Percentiles rank a stretch among this genome's conserved stretches.
Evolutionary conservation across 1,284 basidiomycete genomes (phyloP).

Genomic region (Heimioporus punctisporus): DNA sequence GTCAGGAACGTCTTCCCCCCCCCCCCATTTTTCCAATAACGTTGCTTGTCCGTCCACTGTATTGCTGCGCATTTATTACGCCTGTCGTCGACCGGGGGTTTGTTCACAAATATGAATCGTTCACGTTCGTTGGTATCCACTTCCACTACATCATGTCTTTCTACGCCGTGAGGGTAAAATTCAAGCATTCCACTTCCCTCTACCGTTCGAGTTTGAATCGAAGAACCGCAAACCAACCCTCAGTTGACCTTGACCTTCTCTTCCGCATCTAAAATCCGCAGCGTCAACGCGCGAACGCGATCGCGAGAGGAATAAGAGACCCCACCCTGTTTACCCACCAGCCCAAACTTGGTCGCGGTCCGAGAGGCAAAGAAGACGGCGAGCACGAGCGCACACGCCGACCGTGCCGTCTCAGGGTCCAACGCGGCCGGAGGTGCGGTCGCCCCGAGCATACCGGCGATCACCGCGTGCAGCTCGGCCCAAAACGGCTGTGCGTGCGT

Average conservation of each 20-base stretch:
- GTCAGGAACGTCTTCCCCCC: neutral
- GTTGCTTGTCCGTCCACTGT: too few species aligned
- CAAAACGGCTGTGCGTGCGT: constrained; percentile 82
- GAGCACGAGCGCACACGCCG: constrained; percentile 65
- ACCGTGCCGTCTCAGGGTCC: constrained; percentile 65
- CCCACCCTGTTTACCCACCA: constrained; percentile 17
- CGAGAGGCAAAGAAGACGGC: constrained; percentile 56
- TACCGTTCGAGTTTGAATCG: too few species aligned
- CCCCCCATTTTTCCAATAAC: too few species aligned
- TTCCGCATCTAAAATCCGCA: constrained; percentile 6
- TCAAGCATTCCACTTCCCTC: too few species aligned
- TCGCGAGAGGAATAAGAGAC: neutral
- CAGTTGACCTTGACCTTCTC: constrained; percentile 34
- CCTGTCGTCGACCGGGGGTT: too few species aligned
- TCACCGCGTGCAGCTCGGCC: constrained; percentile 55
- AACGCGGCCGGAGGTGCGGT: constrained; percentile 37
- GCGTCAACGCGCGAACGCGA: neutral
- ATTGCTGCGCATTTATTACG: too few species aligned
- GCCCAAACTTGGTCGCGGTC: constrained; percentile 57
- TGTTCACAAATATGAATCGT: too few species aligned
- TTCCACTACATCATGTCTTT: too few species aligned
- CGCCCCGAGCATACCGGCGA: constrained; percentile 42
- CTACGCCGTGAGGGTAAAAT: too few species aligned
- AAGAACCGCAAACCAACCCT: too few species aligned
- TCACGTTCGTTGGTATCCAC: too few species aligned